Conservation (phyloP, 164 flowering plant genomes). For the Magnolia kwangsiensis region DNA sequence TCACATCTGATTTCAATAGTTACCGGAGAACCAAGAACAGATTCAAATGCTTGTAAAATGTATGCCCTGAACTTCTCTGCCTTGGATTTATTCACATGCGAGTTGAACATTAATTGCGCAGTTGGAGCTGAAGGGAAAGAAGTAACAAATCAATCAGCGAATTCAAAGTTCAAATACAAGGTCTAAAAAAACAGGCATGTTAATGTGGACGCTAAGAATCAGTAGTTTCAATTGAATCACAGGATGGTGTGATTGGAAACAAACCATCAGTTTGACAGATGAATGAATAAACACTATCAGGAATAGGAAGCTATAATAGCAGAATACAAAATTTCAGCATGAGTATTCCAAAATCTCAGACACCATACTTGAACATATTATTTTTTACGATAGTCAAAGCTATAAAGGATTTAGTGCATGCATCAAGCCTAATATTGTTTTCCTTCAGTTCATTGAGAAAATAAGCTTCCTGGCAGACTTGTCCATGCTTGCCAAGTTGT, state of each 20-base stretch:
- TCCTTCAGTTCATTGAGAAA: neutral
- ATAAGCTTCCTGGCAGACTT: neutral
- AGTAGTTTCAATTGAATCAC: neutral
- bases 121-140: slow-evolving; percentile 66
- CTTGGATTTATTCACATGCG: slow-evolving; percentile 56
- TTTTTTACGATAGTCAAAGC: neutral
- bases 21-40: slow-evolving; percentile 70
- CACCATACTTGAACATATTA: neutral
- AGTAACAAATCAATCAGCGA: neutral
- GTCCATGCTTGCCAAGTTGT: neutral
- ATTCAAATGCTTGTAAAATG: slow-evolving; percentile 86
- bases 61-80: slow-evolving; percentile 68
- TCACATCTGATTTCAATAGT: slow-evolving; percentile 77
- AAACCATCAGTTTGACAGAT: neutral
- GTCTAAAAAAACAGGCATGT: neutral
- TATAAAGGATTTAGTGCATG: neutral
- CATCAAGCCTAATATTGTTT: neutral
- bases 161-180: neutral
- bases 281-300: neutral
- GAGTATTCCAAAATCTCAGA: neutral
- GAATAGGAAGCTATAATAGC: neutral
- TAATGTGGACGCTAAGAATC: neutral
- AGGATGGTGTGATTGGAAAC: neutral
- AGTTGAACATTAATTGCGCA: slow-evolving; percentile 71
- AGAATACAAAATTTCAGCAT: neutral